Evolutionary conservation across 306 rosid species (phyloP).

Genomic region (Cucurbita maxima): DNA sequence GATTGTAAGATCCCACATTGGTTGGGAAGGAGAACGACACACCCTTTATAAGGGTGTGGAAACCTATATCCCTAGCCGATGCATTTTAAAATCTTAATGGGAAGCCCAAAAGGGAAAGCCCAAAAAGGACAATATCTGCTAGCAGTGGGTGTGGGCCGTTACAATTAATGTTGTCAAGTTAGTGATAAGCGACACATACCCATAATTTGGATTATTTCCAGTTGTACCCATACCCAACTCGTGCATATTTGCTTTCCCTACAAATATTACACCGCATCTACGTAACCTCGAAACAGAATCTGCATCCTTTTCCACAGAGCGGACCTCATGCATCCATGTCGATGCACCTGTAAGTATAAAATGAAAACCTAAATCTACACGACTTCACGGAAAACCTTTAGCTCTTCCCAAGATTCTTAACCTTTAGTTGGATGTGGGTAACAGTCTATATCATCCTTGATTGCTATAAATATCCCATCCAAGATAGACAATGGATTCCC

Average conservation of each 20-base stretch:
- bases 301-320: constrained; percentile 49
- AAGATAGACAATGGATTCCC: constrained; percentile 76
- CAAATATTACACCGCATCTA: constrained; percentile 67
- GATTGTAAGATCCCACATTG: too few relatives aligned
- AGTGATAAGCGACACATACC: constrained; percentile 24
- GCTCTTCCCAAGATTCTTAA: constrained; percentile 13
- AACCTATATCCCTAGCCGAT: too few relatives aligned
- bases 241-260: constrained; percentile 96
- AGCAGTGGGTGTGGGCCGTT: too few relatives aligned
- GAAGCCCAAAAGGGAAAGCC: too few relatives aligned
- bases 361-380: constrained; percentile 6
- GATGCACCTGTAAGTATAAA: constrained; percentile 48
- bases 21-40: too few relatives aligned
- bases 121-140: too few relatives aligned
- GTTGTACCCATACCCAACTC: constrained; percentile 98
- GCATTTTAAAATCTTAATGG: too few relatives aligned
- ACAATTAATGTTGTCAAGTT: too few relatives aligned
- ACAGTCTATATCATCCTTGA: constrained; percentile 97
- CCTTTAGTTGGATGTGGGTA: constrained; percentile 71
- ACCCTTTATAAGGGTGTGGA: too few relatives aligned
- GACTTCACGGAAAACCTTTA: background rate
- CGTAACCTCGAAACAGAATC: constrained; percentile 61
- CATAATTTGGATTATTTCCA: constrained; percentile 81
- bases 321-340: constrained; percentile 94
- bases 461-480: constrained; percentile 89